A percentile compares a stretch with the other conserved stretches of the same genome.
Evolutionary conservation across 2,329 filamentous ascomycete genomes (phyloP).

Genomic region (Fusarium sp.): DNA sequence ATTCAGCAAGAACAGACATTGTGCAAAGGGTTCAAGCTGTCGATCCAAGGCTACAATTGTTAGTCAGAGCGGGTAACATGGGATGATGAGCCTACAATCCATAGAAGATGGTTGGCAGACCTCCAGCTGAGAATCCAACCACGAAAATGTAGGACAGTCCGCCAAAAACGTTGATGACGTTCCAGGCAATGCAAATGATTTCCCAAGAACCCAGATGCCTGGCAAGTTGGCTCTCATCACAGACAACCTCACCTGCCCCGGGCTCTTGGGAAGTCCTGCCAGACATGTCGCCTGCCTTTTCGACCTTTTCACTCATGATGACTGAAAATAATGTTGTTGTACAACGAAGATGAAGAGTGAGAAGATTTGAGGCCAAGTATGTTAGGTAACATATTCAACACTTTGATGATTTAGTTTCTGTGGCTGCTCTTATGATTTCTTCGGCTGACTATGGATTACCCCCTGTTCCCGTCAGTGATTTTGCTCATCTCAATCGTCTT

Average conservation of each 20-base stretch:
- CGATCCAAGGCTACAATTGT: not conserved
- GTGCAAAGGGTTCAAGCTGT: not conserved
- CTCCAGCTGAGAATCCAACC: conserved; percentile 6
- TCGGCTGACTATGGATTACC: not conserved
- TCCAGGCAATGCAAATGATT: conserved; percentile 2
- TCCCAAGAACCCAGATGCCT: not conserved
- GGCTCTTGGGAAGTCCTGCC: not conserved
- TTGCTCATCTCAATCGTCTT: not conserved
- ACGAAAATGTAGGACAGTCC: conserved; percentile 9
- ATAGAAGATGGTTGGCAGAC: conserved; percentile 3
- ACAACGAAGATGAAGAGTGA: not conserved
- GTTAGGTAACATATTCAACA: not conserved
- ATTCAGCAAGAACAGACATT: conserved; percentile 1
- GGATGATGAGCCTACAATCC: conserved; percentile 1
- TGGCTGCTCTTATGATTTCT: not conserved
- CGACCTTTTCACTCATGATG: not conserved
- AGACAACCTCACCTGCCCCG: not conserved
- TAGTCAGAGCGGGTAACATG: not conserved
- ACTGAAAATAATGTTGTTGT: not conserved
- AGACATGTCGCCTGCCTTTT: not conserved
- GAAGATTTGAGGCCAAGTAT: not conserved
- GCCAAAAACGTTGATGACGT: conserved; percentile 5
- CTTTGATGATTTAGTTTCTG: not conserved
- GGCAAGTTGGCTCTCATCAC: not conserved
- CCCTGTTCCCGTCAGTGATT: not conserved